Conservation (phyloP, 331 rosid species). For the Saraca asoca region DNA sequence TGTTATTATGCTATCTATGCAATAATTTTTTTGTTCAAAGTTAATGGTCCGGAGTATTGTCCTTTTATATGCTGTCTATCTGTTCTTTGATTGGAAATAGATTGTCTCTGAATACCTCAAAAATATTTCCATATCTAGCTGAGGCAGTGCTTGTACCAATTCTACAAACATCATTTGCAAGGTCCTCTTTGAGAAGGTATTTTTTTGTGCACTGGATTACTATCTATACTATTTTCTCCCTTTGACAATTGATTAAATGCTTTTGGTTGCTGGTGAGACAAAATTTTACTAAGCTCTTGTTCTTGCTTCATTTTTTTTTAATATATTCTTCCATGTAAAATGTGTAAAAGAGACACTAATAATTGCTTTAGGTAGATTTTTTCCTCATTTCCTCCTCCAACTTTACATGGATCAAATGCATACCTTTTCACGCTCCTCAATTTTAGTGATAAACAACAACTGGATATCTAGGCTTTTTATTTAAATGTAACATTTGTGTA, state of each 20-base stretch:
- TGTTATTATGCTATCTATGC: constrained; percentile 52
- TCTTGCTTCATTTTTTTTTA: not conserved
- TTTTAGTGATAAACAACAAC: not conserved
- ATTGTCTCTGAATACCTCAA: not conserved
- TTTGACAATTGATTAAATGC: constrained; percentile 13
- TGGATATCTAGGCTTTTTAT: not conserved
- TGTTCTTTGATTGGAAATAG: not conserved
- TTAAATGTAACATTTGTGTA: not conserved
- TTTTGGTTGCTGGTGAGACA: constrained; percentile 22
- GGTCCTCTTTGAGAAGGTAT: constrained; percentile 89
- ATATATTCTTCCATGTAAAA: not conserved
- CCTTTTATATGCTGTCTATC: constrained; percentile 30
- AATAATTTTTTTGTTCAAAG: constrained; percentile 20
- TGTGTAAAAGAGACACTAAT: not conserved
- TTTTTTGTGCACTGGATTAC: constrained; percentile 10
- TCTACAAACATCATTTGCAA: constrained; percentile 71
- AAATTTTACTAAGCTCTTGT: constrained; percentile 8
- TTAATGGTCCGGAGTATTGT: constrained; percentile 6
- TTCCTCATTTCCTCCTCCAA: too few species aligned
- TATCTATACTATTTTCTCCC: constrained; percentile 17
- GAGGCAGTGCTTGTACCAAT: constrained; percentile 92
- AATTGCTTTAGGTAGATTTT: not conserved
- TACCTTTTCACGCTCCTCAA: not conserved
- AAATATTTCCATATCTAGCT: constrained; percentile 72
- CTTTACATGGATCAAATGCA: not conserved